Evolutionary conservation across 2,329 filamentous ascomycete genomes (phyloP).

Genomic region (Myriosclerotinia scirpicola): DNA sequence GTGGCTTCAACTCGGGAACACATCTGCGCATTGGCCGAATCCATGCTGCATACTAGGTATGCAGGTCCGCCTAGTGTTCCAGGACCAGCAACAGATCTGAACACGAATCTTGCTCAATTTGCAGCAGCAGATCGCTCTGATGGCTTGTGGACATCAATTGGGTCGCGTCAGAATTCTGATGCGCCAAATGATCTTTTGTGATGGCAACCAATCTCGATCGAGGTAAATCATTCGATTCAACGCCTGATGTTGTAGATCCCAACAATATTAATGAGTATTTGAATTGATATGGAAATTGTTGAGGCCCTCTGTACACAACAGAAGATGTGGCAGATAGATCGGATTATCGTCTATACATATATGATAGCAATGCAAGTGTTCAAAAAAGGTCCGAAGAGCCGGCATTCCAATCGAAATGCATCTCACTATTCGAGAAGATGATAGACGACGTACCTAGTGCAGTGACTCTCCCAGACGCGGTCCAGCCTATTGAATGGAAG

Average conservation of each 20-base stretch:
- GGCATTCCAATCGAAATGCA: conserved; percentile 50
- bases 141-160: conserved; percentile 20
- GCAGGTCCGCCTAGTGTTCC: too few relatives aligned
- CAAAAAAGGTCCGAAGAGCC: conserved; percentile 46
- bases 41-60: conserved; percentile 26
- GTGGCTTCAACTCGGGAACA: neutral
- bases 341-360: conserved; percentile 56
- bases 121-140: too few relatives aligned
- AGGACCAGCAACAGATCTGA: too few relatives aligned
- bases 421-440: conserved; percentile 56
- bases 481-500: conserved; percentile 59
- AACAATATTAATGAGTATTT: conserved; percentile 50
- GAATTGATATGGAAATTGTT: conserved; percentile 49
- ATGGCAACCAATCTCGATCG: conserved; percentile 22
- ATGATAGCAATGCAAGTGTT: conserved; percentile 57
- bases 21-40: conserved; percentile 30
- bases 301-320: conserved; percentile 44
- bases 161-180: conserved; percentile 27
- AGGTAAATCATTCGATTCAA: conserved; percentile 45
- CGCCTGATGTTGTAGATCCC: conserved; percentile 52
- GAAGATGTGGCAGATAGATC: conserved; percentile 52
- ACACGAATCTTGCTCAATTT: too few relatives aligned
- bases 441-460: conserved; percentile 55
- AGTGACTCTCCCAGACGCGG: conserved; percentile 50
- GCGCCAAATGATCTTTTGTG: conserved; percentile 22